Percentiles rank a stretch among this genome's conserved stretches.
Conservation (phyloP, 176 grass and related monocot species). For the Aegilops sharonensis region DNA sequence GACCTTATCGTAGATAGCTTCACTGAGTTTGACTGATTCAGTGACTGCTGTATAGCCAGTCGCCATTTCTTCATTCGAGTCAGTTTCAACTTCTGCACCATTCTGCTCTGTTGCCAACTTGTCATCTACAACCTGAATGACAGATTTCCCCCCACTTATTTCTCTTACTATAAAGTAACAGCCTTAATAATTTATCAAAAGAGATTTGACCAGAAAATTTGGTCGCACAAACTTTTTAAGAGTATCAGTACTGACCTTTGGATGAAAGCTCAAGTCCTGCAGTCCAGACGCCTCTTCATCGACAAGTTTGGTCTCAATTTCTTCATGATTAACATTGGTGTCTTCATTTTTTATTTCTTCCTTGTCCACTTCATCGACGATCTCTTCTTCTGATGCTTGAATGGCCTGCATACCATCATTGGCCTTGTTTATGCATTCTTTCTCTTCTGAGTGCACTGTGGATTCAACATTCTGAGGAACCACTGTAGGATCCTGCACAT, state of each 20-base stretch:
- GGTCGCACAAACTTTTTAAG: neutral
- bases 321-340: slow-evolving; percentile 10
- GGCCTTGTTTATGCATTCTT: slow-evolving; percentile 24
- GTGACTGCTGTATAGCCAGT: slow-evolving; percentile 16
- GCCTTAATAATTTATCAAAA: slow-evolving; percentile 8
- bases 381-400: slow-evolving; percentile 32
- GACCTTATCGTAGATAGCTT: slow-evolving; percentile 35
- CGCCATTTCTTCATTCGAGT: slow-evolving; percentile 9
- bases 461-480: slow-evolving; percentile 24
- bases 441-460: neutral
- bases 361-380: neutral
- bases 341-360: slow-evolving; percentile 27
- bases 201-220: slow-evolving; percentile 15
- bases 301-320: slow-evolving; percentile 18
- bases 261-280: slow-evolving; percentile 27
- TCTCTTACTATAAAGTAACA: neutral
- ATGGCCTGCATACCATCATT: neutral
- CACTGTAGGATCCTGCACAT: slow-evolving; percentile 17
- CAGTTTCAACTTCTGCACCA: slow-evolving; percentile 27
- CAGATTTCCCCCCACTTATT: neutral
- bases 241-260: slow-evolving; percentile 28
- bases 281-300: slow-evolving; percentile 1
- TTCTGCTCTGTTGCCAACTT: slow-evolving; percentile 27
- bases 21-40: slow-evolving; percentile 3
- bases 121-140: slow-evolving; percentile 39